Percentiles rank a stretch among this genome's conserved stretches.
Evolutionary conservation across 352 stramenopile genomes (phyloP).

Genomic region (Phytopythium delawarense): DNA sequence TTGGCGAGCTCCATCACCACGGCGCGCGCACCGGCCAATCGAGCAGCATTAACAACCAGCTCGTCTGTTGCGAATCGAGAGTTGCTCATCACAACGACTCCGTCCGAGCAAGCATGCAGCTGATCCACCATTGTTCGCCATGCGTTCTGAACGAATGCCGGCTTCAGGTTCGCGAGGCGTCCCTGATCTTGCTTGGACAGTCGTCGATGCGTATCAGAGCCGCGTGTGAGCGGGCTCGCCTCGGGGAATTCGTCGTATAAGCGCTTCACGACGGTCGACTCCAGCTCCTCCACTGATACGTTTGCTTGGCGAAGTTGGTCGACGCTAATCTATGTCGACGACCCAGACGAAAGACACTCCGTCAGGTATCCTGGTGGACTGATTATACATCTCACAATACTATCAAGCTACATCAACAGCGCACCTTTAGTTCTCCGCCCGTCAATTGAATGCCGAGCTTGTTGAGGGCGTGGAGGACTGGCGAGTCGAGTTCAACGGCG

Average conservation of each 20-base stretch:
- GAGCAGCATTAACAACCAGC: slow-evolving; percentile 28
- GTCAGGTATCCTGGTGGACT: neutral
- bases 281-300: slow-evolving; percentile 6
- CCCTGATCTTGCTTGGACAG: slow-evolving; percentile 13
- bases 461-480: slow-evolving; percentile 16
- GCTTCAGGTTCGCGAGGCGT: slow-evolving; percentile 15
- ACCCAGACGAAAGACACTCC: neutral
- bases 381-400: neutral
- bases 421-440: slow-evolving; percentile 16
- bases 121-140: slow-evolving; percentile 22
- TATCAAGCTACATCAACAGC: slow-evolving; percentile 1
- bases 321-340: slow-evolving; percentile 9
- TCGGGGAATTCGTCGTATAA: slow-evolving; percentile 23
- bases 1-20: slow-evolving; percentile 56
- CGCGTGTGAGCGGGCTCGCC: slow-evolving; percentile 6
- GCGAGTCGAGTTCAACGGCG: slow-evolving; percentile 10
- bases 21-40: slow-evolving; percentile 27
- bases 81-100: slow-evolving; percentile 49
- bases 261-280: slow-evolving; percentile 10
- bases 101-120: slow-evolving; percentile 26
- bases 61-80: slow-evolving; percentile 27
- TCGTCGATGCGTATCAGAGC: neutral
- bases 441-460: slow-evolving; percentile 29
- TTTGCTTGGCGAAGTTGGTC: slow-evolving; percentile 11
- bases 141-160: slow-evolving; percentile 17